A percentile compares a stretch with the other conserved stretches of the same genome.
Evolutionary conservation across 352 stramenopile genomes (phyloP).

Genomic region (Thalassiosira exigua): DNA sequence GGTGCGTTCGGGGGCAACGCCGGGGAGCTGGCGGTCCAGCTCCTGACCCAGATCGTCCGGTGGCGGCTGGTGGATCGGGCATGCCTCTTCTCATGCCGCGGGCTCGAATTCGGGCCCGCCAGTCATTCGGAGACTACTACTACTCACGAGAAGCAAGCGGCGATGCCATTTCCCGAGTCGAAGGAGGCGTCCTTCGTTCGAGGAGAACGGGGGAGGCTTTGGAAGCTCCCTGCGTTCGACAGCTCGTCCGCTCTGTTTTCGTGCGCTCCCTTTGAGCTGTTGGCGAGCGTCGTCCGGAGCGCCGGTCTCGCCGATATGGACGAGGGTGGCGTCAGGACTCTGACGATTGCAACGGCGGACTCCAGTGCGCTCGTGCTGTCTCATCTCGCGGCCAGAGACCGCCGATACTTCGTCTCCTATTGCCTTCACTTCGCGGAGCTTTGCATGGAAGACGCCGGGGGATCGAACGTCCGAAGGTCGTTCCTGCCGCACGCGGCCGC

Average conservation of each 20-base stretch:
- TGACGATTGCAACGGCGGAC: too few species aligned
- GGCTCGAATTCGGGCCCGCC: not conserved
- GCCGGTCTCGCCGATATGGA: conserved; percentile 55
- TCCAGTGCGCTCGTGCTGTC: too few species aligned
- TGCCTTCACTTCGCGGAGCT: conserved; percentile 60
- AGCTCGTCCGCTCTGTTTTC: conserved; percentile 46
- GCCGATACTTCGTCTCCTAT: conserved; percentile 53
- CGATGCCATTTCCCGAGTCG: too few species aligned
- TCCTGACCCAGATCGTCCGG: conserved; percentile 74
- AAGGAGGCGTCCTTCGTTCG: conserved; percentile 51
- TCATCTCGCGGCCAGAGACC: too few species aligned
- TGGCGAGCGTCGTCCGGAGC: conserved; percentile 54
- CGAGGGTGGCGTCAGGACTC: too few species aligned
- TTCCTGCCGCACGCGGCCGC: conserved; percentile 51
- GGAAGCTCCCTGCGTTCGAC: conserved; percentile 69
- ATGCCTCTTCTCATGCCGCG: conserved; percentile 10
- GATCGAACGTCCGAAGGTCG: conserved; percentile 48
- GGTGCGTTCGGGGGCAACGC: conserved; percentile 52
- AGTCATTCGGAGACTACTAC: too few species aligned
- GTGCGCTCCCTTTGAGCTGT: conserved; percentile 69
- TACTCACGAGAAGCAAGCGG: not conserved
- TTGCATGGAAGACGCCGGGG: conserved; percentile 26
- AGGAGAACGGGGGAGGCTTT: conserved; percentile 64
- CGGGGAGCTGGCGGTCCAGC: conserved; percentile 72
- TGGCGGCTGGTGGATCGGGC: conserved; percentile 42